Evolutionary conservation across 805 yeast genomes (phyloP).

Genomic region (Wickerhamiella shivajii): DNA sequence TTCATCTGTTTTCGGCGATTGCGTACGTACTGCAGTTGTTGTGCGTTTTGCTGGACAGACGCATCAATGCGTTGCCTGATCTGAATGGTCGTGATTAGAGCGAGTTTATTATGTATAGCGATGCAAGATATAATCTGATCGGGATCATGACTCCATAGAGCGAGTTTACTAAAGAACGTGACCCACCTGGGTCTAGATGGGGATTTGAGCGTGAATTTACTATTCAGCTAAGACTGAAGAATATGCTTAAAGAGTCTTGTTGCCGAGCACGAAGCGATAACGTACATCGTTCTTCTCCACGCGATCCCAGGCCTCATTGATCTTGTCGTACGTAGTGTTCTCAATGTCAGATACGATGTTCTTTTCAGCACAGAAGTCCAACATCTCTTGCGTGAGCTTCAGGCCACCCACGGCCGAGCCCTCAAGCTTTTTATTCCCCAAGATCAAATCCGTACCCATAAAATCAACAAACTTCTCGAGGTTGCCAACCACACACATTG

Average conservation of each 20-base stretch:
- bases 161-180: too few relatives aligned
- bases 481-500: conserved; percentile 50
- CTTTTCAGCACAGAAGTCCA: conserved; percentile 46
- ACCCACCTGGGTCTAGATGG: too few relatives aligned
- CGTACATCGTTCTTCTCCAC: conserved; percentile 10
- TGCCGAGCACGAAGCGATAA: conserved; percentile 15
- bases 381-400: conserved; percentile 49
- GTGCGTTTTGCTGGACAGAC: too few relatives aligned
- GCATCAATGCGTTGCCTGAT: too few relatives aligned
- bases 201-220: too few relatives aligned
- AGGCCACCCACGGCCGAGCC: conserved; percentile 51
- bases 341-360: conserved; percentile 52
- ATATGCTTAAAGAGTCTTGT: conserved; percentile 10
- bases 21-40: too few relatives aligned
- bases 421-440: conserved; percentile 26
- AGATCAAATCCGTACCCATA: conserved; percentile 31
- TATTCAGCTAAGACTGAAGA: too few relatives aligned
- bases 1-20: too few relatives aligned
- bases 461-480: conserved; percentile 34
- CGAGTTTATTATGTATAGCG: too few relatives aligned
- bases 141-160: too few relatives aligned
- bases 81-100: too few relatives aligned
- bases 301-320: conserved; percentile 13
- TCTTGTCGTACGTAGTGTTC: conserved; percentile 32
- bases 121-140: too few relatives aligned